A percentile compares a stretch with the other conserved stretches of the same genome.
phyloP scores from a whole-genome alignment of 2,329 filamentous ascomycete genomes.

The Trichoderma atrobrunneum region DNA sequence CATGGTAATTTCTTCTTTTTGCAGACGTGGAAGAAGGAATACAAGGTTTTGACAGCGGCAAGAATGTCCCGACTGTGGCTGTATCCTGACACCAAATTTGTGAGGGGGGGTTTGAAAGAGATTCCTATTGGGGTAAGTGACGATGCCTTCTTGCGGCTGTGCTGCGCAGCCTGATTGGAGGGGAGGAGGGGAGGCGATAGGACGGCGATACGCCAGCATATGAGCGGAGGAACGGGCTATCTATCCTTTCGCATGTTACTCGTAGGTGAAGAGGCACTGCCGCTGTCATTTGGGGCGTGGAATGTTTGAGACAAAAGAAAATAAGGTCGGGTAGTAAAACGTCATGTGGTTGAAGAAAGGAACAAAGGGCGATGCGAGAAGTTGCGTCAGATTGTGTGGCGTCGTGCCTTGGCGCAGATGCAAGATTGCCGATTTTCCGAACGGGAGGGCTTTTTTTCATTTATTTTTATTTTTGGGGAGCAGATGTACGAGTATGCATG shows the following conservation, averaged over 20 bases:
- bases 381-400: neutral
- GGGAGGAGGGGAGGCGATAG: neutral
- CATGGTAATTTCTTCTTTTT: neutral
- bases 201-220: neutral
- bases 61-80: neutral
- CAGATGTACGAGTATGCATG: neutral
- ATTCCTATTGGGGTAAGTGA: neutral
- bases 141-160: neutral
- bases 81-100: neutral
- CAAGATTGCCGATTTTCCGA: constrained; percentile 7
- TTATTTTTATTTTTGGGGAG: neutral
- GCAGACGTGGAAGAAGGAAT: neutral
- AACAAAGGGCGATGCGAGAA: neutral
- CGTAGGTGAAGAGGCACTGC: neutral
- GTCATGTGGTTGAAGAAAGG: neutral
- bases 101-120: neutral
- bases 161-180: neutral
- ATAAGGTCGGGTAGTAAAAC: neutral
- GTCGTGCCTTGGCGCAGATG: neutral
- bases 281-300: too few relatives aligned
- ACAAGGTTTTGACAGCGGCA: neutral
- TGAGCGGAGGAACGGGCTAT: neutral
- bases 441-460: neutral
- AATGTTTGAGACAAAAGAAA: neutral
- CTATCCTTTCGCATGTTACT: neutral